phyloP scores from a whole-genome alignment of 108 stramenopile genomes.

The Cyclotella atomus region DNA sequence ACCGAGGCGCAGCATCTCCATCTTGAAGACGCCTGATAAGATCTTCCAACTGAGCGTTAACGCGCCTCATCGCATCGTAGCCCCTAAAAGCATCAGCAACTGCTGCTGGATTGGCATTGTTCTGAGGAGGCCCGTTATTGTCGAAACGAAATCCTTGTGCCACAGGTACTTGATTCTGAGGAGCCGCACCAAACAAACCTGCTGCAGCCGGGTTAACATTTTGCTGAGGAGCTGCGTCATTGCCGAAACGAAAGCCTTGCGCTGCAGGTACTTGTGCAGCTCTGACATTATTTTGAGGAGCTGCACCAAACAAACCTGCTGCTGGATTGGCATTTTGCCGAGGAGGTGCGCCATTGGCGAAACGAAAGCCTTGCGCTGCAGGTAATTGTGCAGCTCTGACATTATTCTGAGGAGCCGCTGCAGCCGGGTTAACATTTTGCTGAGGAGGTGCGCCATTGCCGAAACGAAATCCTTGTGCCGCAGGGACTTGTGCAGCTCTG shows the following conservation, averaged over 20 bases:
- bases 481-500: not conserved
- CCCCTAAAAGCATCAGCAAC: not conserved
- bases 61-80: no score
- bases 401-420: not conserved
- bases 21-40: no score
- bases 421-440: not conserved
- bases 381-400: not conserved
- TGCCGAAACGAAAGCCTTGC: not conserved
- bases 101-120: not conserved
- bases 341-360: not conserved
- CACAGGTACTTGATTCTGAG: not conserved
- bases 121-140: not conserved
- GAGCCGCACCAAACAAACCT: not conserved
- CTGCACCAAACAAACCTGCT: not conserved
- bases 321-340: not conserved
- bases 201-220: no score
- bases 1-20: no score
- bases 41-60: no score
- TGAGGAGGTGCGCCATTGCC: not conserved
- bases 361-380: not conserved
- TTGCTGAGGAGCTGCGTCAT: not conserved
- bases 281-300: not conserved
- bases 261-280: not conserved
- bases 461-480: not conserved
- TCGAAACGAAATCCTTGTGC: not conserved